Conservation (phyloP, 225 moss, liverwort and hornwort genomes). For the Pleurozium schreberi region DNA sequence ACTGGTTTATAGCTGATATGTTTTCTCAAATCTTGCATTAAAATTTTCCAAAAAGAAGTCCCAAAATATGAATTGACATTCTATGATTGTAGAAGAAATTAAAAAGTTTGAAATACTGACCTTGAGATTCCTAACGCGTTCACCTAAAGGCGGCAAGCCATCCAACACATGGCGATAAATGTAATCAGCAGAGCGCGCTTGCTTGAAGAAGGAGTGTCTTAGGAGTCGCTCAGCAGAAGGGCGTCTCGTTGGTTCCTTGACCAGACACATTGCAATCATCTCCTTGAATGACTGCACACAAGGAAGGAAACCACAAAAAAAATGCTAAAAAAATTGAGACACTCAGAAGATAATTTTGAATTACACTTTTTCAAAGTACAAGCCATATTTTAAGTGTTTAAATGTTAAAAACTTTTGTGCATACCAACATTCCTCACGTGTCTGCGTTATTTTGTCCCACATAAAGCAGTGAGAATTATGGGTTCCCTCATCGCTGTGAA, state of each 20-base stretch:
- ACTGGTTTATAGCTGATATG: neutral
- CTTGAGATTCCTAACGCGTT: slow-evolving; percentile 72
- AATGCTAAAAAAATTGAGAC: neutral
- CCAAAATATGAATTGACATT: neutral
- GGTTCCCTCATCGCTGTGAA: neutral
- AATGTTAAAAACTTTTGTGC: neutral
- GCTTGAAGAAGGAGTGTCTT: slow-evolving; percentile 80
- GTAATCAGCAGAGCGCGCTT: slow-evolving; percentile 57
- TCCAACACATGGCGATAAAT: slow-evolving; percentile 62
- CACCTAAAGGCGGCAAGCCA: slow-evolving; percentile 66
- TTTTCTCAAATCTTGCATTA: neutral
- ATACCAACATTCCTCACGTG: neutral
- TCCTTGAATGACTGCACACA: slow-evolving; percentile 73
- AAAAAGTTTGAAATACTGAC: neutral
- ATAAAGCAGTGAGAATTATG: neutral
- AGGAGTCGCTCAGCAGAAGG: slow-evolving; percentile 78
- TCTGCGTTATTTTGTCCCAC: neutral
- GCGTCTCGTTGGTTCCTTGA: slow-evolving; percentile 72
- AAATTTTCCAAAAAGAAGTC: neutral
- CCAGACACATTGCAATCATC: slow-evolving; percentile 95
- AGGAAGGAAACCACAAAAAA: neutral
- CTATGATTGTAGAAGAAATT: neutral
- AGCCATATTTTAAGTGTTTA: neutral
- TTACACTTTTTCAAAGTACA: neutral
- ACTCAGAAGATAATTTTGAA: neutral